Percentiles rank a stretch among this genome's conserved stretches.
These are phyloP conservation scores for Pleodorina starrii DNA, from an alignment of 139 green algal species.

Conservation along the genomic window DNA sequence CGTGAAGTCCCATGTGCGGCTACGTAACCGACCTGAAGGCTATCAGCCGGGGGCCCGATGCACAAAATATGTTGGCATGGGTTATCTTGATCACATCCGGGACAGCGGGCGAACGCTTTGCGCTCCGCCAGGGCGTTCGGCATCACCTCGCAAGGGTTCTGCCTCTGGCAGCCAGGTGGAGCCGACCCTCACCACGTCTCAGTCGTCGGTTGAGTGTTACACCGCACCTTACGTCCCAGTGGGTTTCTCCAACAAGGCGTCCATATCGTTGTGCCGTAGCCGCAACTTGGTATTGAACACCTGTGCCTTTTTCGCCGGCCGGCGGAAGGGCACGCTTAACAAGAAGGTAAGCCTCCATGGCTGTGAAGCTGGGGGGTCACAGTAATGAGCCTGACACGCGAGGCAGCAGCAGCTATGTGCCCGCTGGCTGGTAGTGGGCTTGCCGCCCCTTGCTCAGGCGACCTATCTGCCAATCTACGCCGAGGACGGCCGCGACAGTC, in stretches of 20 bases:
- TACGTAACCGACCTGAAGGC: not conserved
- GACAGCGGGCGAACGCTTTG: not conserved
- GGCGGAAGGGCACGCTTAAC: not conserved
- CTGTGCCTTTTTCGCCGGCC: constrained; percentile 6
- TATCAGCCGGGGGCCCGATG: constrained; percentile 14
- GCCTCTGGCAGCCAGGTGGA: not conserved
- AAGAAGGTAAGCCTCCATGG: constrained; percentile 35
- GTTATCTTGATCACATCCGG: constrained; percentile 22
- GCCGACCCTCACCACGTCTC: not conserved
- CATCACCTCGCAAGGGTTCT: no score
- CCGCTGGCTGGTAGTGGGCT: no score
- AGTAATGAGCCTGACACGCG: no score
- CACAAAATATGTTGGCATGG: constrained; percentile 18
- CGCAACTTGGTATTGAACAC: constrained; percentile 33
- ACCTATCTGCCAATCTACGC: no score
- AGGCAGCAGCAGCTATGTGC: no score
- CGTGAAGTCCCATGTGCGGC: not conserved
- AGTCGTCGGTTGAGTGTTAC: constrained; percentile 32
- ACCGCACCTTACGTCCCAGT: constrained; percentile 8
- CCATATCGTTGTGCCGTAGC: constrained; percentile 32
- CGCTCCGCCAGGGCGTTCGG: no score
- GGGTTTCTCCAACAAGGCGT: not conserved
- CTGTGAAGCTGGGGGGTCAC: no score
- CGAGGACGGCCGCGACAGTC: no score
- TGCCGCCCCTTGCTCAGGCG: no score